Conservation (phyloP, 139 green algal species). For the Tetradesmus lagerheimii region DNA sequence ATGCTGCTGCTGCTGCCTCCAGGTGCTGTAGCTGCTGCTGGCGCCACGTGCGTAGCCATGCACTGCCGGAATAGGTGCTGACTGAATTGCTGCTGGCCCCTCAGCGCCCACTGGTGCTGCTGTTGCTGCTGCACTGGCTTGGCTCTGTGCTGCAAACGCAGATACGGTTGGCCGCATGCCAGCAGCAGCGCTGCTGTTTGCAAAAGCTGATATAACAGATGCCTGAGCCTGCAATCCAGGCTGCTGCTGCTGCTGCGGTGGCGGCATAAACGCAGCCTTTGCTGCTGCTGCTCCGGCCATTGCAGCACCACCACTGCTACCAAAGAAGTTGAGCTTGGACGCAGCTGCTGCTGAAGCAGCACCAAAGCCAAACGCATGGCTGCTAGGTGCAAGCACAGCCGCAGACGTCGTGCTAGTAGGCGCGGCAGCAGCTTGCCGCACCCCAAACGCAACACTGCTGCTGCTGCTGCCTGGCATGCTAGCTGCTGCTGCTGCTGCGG, state of each 20-base stretch:
- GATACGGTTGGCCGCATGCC: neutral
- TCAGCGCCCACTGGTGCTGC: neutral
- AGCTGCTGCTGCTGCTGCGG: neutral
- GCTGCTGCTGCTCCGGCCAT: neutral
- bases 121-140: neutral
- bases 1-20: neutral
- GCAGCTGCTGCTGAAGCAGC: neutral
- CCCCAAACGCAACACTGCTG: neutral
- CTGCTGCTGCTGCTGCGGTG: constrained; percentile 30
- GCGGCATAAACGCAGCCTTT: neutral
- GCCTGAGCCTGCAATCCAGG: neutral
- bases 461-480: neutral
- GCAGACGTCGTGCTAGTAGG: neutral
- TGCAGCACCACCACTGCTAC: neutral
- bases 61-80: neutral
- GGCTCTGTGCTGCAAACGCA: neutral
- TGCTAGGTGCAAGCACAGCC: neutral
- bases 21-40: no score
- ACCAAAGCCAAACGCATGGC: constrained; percentile 11
- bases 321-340: neutral
- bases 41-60: neutral
- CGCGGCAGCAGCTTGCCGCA: neutral
- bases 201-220: neutral
- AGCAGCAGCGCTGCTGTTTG: neutral
- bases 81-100: neutral